These are phyloP conservation scores for Porodaedalea pini DNA, from an alignment of 1,284 basidiomycete species.

Conservation along the genomic window DNA sequence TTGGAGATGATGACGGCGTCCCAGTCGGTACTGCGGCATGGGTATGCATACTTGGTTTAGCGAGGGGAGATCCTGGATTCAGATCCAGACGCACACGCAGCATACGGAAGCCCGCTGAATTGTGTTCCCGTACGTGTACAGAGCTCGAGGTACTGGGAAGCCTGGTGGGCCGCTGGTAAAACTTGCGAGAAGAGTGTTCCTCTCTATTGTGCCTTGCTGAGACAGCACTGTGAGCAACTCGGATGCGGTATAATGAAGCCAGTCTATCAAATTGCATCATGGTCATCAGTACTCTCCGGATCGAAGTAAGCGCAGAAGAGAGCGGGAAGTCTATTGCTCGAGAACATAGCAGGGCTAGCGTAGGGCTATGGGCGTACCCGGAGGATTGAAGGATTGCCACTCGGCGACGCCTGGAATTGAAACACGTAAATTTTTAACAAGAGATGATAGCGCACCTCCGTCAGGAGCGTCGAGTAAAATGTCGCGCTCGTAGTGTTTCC, in stretches of 20 bases:
- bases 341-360: not conserved
- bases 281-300: not conserved
- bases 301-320: slow-evolving; percentile 7
- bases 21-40: not conserved
- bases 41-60: not conserved
- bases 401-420: not conserved
- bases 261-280: slow-evolving; percentile 1
- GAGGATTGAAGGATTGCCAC: not conserved
- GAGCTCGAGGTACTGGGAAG: slow-evolving; percentile 5
- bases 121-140: not conserved
- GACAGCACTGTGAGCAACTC: not conserved
- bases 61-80: not conserved
- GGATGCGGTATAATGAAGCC: not conserved
- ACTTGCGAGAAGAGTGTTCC: not conserved
- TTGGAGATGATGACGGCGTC: not conserved
- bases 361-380: not conserved
- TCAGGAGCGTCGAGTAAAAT: not conserved
- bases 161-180: not conserved
- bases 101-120: not conserved
- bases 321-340: not conserved
- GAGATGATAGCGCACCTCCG: not conserved
- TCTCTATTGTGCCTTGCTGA: not conserved
- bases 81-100: not conserved
- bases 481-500: too few relatives aligned
- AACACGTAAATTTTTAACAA: slow-evolving; percentile 4